A percentile compares a stretch with the other conserved stretches of the same genome.
Conservation (phyloP, 108 stramenopile species). For the Cyclostephanos invisitatus region DNA sequence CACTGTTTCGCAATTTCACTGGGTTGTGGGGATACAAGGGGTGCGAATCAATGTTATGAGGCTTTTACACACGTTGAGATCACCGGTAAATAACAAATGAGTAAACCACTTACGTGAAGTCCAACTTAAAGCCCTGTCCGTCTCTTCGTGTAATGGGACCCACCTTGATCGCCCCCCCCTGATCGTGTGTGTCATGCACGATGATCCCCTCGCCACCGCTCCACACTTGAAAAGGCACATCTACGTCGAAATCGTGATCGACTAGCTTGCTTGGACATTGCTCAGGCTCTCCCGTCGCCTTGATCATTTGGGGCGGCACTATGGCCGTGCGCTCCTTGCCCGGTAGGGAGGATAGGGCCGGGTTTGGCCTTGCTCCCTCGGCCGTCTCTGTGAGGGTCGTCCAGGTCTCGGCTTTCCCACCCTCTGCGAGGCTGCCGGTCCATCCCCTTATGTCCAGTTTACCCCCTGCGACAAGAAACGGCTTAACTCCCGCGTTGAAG, state of each 20-base stretch:
- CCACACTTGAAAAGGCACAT: conserved; percentile 35
- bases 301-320: conserved; percentile 1
- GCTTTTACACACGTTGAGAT: background rate
- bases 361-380: conserved; percentile 21
- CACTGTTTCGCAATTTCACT: conserved; percentile 20
- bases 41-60: background rate
- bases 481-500: conserved; percentile 58
- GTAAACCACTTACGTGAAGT: conserved; percentile 5
- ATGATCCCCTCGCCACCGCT: conserved; percentile 35
- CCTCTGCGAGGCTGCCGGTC: conserved; percentile 12
- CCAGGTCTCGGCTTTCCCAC: conserved; percentile 27
- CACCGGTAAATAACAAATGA: background rate
- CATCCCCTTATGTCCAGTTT: conserved; percentile 51
- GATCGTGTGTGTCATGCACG: conserved; percentile 10
- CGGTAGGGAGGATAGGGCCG: conserved; percentile 4
- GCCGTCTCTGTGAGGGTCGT: conserved; percentile 28
- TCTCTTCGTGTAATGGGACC: conserved; percentile 1
- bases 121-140: conserved; percentile 11
- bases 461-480: conserved; percentile 72
- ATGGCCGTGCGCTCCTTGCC: conserved; percentile 1
- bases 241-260: conserved; percentile 27
- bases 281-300: conserved; percentile 8
- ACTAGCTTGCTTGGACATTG: conserved; percentile 33
- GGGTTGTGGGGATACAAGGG: background rate
- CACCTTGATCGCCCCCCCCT: conserved; percentile 13